These are phyloP conservation scores for Vachellia collinsii DNA, from an alignment of 306 rosid genomes.

Conservation along the genomic window DNA sequence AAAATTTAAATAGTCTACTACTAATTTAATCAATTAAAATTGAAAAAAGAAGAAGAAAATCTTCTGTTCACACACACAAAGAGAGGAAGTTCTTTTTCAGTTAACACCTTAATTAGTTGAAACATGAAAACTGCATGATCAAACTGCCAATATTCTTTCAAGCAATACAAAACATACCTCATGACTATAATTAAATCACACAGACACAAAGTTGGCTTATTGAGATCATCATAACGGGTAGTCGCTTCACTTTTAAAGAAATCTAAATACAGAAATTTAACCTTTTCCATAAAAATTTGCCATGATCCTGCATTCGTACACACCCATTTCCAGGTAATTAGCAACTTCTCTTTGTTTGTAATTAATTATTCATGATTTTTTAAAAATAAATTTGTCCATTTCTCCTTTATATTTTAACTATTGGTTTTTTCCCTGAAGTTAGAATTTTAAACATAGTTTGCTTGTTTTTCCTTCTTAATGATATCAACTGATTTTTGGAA, in stretches of 20 bases:
- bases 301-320: conserved; percentile 35
- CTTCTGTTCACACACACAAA: conserved; percentile 27
- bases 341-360: background rate
- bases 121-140: conserved; percentile 65
- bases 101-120: conserved; percentile 45
- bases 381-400: background rate
- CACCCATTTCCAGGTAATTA: conserved; percentile 37
- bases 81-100: conserved; percentile 31
- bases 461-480: background rate
- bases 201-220: background rate
- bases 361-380: background rate
- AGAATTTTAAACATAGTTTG: background rate
- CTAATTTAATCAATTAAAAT: too few species aligned
- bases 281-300: conserved; percentile 27
- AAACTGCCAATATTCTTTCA: conserved; percentile 55
- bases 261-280: conserved; percentile 7
- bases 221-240: background rate
- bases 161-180: conserved; percentile 34
- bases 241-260: background rate
- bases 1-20: too few species aligned
- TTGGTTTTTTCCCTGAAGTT: background rate
- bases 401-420: background rate
- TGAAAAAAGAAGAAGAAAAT: too few species aligned
- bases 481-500: background rate
- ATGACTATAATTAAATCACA: conserved; percentile 17